Base-by-base conservation (phyloP, 192 early-diverging fungal species). In the Phlyctochytrium planicorne region DNA sequence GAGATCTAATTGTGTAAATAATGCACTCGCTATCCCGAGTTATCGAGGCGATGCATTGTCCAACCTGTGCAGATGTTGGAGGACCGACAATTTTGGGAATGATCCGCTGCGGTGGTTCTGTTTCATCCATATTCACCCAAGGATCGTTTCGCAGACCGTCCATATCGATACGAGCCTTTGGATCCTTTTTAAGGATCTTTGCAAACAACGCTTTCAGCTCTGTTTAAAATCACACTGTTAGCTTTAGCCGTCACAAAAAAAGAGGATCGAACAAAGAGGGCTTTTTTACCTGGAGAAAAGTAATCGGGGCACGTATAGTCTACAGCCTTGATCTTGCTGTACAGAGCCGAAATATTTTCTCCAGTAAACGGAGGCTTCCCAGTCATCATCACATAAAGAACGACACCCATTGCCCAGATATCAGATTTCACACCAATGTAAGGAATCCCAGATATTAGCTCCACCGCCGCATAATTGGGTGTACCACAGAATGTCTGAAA, bases 321-420 rank as follows among this genome's bases (percentile, higher is more conserved):
- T 17, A 88, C 75, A 16, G 76, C 78, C 56, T 81, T 84, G 50
- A 88, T 88, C 53, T 83, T 87, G 69, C 64, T 69, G 69, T 87
- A 88, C 0, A 88, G 64, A 23, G 74, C 62, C 33, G 78, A 73
- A 31, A 88, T 81, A 59, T 72, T 81, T 32, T 76, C 75, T 2
- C 84, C 86, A 2, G 63, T 30, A 63, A 88, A 88, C 29, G 86
- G 86, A 12, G 84, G 78, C 31, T 73, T 66, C 29, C 86, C 86
- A 1, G 83, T 83, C 77, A 82, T 81, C 78, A 88, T 80, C 2
- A 84, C 75, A 71, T 78, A 88, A 2, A 88, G 68, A 3, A 87
- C 78, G n/a, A 88, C 81, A n/a, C 86, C 86, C 78, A 88, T 83
- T 2, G 86, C 84, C 86, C 86, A 88, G 36, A 87, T 83, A 72